Base-by-base conservation (phyloP, 2,329 filamentous ascomycete genomes). In the Helminthosporium solani region DNA sequence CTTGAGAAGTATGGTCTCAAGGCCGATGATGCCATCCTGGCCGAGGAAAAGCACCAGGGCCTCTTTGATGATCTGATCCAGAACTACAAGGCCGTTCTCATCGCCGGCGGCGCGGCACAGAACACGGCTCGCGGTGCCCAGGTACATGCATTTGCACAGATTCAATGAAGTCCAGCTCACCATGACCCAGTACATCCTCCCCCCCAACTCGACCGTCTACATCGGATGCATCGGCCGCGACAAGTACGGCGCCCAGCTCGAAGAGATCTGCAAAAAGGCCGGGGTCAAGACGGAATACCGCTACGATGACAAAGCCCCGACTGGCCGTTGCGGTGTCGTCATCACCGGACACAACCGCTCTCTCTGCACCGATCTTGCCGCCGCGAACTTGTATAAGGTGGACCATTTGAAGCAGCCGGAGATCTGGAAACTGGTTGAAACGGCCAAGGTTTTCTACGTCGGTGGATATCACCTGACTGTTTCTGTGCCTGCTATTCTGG, bases 401-500 rank as follows among this genome's bases (percentile, higher is more conserved):
- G 90, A 94, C 54, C 94, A 99, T 73, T 77, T 99, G 71, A 90
- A 95, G 83, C 83, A 84, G 71, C 87, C 89, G 43, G 84, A 92
- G 74, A 86, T 97, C 74, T 99, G 94, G 94, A 81, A 83, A 58
- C 80, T 96, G 41, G 94, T 94, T 49, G 84, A 97, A 82, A 84
- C 87, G 62, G 91, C 92, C 46, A 82, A 91, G 68, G 80, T 87
- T 63, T 96, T 86, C 80, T 99, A 96, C 68, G 85, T 99, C 52
- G 94, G 94, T 66, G 94, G 94, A 36, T 99, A 90, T 79, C 94
- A 99, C 79, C 83, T 99, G 78, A 99, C 94, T 33, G 94, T 99
- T 67, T 96, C 86, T 75, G 90, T 92, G 35, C 85, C 87, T 18
- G 92, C 94, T 57, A 90, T 96, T 68, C 78, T 91, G 79, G 89